Evolutionary conservation across 108 stramenopile species (phyloP).

Genomic region (Nitzschia sp.): DNA sequence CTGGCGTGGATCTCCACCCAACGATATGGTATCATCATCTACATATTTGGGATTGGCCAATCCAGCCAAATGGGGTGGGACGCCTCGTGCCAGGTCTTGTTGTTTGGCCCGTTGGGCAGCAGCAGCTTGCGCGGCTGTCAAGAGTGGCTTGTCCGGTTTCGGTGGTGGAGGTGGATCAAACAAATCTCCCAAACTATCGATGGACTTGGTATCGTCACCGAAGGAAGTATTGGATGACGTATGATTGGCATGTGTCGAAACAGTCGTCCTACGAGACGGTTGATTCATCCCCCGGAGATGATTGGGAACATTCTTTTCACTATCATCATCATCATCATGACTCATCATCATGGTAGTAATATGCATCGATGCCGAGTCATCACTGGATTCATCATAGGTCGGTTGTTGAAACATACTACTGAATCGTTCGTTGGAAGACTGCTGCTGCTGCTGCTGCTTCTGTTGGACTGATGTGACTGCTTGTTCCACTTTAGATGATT

Average conservation of each 20-base stretch:
- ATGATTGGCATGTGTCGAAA: too few relatives aligned
- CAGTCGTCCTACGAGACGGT: too few relatives aligned
- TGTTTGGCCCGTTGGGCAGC: not conserved
- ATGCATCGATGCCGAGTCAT: slow-evolving; percentile 10
- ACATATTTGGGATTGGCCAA: slow-evolving; percentile 9
- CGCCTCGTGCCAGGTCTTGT: not conserved
- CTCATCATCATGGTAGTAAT: not conserved
- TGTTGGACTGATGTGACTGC: not conserved
- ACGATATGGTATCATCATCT: slow-evolving; percentile 2
- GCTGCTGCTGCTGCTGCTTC: too few relatives aligned
- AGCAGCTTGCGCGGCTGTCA: not conserved
- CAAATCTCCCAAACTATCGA: not conserved
- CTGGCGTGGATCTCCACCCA: slow-evolving; percentile 9
- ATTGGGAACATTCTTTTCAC: not conserved
- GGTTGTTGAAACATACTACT: not conserved
- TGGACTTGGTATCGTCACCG: slow-evolving; percentile 10
- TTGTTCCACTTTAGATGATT: not conserved
- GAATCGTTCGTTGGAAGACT: not conserved
- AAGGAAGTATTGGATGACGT: too few relatives aligned
- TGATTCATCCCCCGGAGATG: slow-evolving; percentile 3
- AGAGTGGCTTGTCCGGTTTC: not conserved
- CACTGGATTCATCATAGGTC: slow-evolving; percentile 16
- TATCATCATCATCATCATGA: not conserved
- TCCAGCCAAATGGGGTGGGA: not conserved
- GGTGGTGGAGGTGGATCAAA: not conserved